Percentiles rank a stretch among this genome's conserved stretches.
phyloP scores from a whole-genome alignment of 352 stramenopile genomes.

The Globisporangium iwayamae region DNA sequence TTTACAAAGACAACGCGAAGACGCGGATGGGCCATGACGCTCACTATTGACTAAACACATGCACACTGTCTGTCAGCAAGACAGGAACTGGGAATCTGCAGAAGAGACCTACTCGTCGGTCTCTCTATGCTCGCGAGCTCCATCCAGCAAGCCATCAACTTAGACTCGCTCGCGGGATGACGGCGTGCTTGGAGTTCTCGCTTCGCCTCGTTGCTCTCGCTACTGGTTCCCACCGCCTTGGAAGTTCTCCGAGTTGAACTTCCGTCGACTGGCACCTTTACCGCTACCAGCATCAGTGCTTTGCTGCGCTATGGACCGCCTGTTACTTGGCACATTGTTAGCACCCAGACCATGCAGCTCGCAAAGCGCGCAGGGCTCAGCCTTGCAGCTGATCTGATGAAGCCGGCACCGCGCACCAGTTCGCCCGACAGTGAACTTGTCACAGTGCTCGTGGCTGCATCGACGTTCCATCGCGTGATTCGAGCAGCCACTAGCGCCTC shows the following conservation, averaged over 20 bases:
- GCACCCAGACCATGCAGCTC: slow-evolving; percentile 22
- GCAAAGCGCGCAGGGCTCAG: slow-evolving; percentile 55
- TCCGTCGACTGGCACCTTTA: neutral
- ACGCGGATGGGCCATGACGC: neutral
- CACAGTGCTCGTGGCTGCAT: slow-evolving; percentile 59
- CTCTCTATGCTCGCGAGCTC: neutral
- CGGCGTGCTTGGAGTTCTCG: neutral
- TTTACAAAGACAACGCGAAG: neutral
- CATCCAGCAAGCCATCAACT: neutral
- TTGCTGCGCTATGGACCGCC: neutral
- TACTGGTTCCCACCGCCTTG: slow-evolving; percentile 8
- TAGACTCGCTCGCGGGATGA: neutral
- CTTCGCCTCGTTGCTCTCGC: neutral
- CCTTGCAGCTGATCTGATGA: slow-evolving; percentile 46
- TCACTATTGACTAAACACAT: neutral
- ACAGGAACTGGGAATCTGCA: slow-evolving; percentile 1
- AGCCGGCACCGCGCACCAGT: slow-evolving; percentile 31
- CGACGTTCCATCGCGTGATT: slow-evolving; percentile 37
- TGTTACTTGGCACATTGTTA: neutral
- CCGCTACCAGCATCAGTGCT: neutral
- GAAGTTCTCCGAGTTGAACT: slow-evolving; percentile 10
- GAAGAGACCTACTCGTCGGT: neutral
- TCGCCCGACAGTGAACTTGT: slow-evolving; percentile 47
- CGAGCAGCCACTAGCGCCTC: slow-evolving; percentile 36
- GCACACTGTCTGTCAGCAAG: neutral